Base-by-base conservation (phyloP, 192 early-diverging fungal genomes). In the Rhizophagus clarus region DNA sequence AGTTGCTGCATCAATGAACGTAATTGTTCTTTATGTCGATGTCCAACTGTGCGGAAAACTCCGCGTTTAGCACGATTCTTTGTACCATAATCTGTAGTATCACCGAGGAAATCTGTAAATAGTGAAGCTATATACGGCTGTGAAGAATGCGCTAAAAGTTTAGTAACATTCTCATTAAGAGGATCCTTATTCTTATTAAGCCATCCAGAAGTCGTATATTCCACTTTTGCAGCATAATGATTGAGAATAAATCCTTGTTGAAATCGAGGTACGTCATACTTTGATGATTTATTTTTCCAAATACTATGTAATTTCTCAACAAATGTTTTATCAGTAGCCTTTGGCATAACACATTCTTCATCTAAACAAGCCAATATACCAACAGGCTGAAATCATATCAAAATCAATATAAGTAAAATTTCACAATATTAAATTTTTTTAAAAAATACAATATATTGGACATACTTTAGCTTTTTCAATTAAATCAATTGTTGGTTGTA, bases 181-280 rank as follows among this genome's bases (percentile, higher is more conserved):
- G 95, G 97, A 82, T 99, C 98, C 85, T 97, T 98, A 90, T 99
- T 99, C 89, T 98, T 98, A 86, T 99, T 95, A 6, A 99, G 87
- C 97, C 97, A 99, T 42, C 96, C 96, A 12, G 87, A 80, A 4
- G 92, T 94, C 79, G 87, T 91, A 82, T 99, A 99, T 81, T 98
- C 96, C 37, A 99, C 98, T 76, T 95, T 91, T 56, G 94, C 97
- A 42, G 98, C 98, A 83, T 98, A 99, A 83, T 99, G 98, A 56
- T 93, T 90, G 34, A 99, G 83, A 32, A 94, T 93, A 77, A 99
- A 99, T 2, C 95, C 95, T 76, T 92, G 88, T 78, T 93, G 91
- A 87, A 98, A 98, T 26, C 94, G 86, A 51, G 94, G 94, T 7
- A 85, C 89, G 34, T 95, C 93, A 87, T 96, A 99, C 85, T 98